Conservation (phyloP, 1,284 basidiomycete species). For the Nidula niveotomentosa region DNA sequence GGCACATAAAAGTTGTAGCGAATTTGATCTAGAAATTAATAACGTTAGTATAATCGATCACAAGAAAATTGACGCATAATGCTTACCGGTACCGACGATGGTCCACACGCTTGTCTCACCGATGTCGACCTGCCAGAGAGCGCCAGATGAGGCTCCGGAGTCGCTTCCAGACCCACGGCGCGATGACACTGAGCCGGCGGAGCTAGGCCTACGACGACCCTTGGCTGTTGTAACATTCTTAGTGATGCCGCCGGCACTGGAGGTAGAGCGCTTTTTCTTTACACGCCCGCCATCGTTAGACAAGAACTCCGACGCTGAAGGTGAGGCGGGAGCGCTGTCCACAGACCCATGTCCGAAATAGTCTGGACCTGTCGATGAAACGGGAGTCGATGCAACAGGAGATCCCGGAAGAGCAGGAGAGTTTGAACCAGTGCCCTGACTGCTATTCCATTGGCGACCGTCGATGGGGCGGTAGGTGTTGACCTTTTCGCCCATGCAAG, state of each 20-base stretch:
- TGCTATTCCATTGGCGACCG: slow-evolving; percentile 67
- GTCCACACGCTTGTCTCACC: slow-evolving; percentile 93
- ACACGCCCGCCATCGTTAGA: slow-evolving; percentile 82
- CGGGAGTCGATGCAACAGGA: slow-evolving; percentile 64
- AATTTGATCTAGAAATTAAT: slow-evolving; percentile 63
- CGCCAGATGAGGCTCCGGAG: slow-evolving; percentile 68
- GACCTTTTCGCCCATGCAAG: slow-evolving; percentile 87
- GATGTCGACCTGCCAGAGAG: slow-evolving; percentile 85
- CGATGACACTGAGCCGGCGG: slow-evolving; percentile 70
- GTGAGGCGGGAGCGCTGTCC: slow-evolving; percentile 70
- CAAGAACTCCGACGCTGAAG: slow-evolving; percentile 66
- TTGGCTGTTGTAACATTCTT: slow-evolving; percentile 57
- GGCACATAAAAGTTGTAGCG: slow-evolving; percentile 93
- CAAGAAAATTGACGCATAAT: slow-evolving; percentile 5
- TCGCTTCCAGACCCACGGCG: slow-evolving; percentile 67
- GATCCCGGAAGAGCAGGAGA: slow-evolving; percentile 69
- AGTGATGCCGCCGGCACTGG: slow-evolving; percentile 64
- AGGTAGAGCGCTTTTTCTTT: slow-evolving; percentile 77
- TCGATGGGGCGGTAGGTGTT: slow-evolving; percentile 86
- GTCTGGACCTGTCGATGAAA: slow-evolving; percentile 48
- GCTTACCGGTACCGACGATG: slow-evolving; percentile 83
- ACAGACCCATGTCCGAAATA: slow-evolving; percentile 58
- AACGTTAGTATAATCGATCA: neutral
- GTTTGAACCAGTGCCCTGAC: slow-evolving; percentile 40
- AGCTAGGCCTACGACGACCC: slow-evolving; percentile 68